Evolutionary conservation across 2,329 filamentous ascomycete genomes (phyloP), one percentile per base, ranked within the genome.

Genomic region (Chrysosporium keratinophilum): DNA sequence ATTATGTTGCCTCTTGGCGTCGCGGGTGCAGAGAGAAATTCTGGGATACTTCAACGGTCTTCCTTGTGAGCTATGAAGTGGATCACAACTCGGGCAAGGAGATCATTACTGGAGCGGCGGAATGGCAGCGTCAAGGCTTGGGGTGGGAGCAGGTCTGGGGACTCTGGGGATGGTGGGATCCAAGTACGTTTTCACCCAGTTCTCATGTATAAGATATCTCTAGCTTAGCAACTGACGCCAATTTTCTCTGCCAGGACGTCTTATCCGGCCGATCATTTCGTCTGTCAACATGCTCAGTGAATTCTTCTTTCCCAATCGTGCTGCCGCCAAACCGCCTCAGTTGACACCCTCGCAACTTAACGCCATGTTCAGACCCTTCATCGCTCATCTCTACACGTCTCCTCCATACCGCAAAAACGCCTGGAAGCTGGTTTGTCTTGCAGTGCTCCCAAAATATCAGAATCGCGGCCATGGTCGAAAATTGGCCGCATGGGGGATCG

Each of bases 61-160:
- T 47, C 23, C n/a, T 55, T n/a, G 54, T 55, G 43, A 55, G 54
- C 54, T 55, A 42, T 44, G 54, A 48, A 43, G 23, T 31, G 34
- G 42, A 52, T 11, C 33, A 40, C 14, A 15, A 23, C 3, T 17
- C 48, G 34, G 48, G 45, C 14, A 46, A 43, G 10, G 54, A 52
- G 49, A 15, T 52, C n/a, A 15, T 55, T n/a, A 55, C 54, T 1
- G 54, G 54, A 4, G 54, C 35, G 10, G 54, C 54, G 11, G 35
- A 52, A 44, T 55, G 54, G 54, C 34, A 48, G 15, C 54, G 54
- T 34, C 15, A 20, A 28, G 54, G 54, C 2, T 31, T 40, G 1
- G 54, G 54, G 17, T 55, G 54, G 54, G 54, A 55, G 34, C 41
- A 41, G 37, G 35, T 52, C n/a, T 55, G 54, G 42, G 46, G 50